phyloP scores from a whole-genome alignment of 495 filamentous ascomycete species.

The Aspergillus avenaceus region DNA sequence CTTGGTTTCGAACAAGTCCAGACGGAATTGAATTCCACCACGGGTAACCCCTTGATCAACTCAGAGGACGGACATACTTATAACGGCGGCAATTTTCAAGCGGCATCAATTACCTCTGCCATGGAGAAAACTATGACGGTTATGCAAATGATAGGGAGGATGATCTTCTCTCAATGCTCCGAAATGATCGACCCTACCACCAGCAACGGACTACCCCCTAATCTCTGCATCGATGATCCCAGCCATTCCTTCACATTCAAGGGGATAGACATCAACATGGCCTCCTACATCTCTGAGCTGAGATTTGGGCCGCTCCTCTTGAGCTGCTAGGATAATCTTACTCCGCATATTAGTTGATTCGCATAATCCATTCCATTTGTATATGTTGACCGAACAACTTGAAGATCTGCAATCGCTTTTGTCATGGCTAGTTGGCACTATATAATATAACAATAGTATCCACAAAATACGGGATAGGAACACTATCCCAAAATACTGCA shows the following conservation, averaged over 20 bases:
- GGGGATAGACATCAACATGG: conserved; percentile 61
- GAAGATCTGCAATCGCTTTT: too few species aligned
- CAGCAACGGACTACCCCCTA: conserved; percentile 58
- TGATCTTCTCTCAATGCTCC: conserved; percentile 55
- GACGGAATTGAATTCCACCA: conserved; percentile 58
- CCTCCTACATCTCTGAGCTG: conserved; percentile 58
- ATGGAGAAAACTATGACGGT: conserved; percentile 57
- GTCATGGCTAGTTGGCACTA: too few species aligned
- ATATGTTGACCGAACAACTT: too few species aligned
- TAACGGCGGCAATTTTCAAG: conserved; percentile 64
- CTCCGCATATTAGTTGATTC: too few species aligned
- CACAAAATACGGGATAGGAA: too few species aligned
- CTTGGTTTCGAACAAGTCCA: conserved; percentile 51
- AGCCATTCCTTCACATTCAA: conserved; percentile 54
- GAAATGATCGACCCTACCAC: conserved; percentile 55
- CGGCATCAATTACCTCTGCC: conserved; percentile 54
- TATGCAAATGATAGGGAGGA: conserved; percentile 54
- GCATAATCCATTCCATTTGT: too few species aligned
- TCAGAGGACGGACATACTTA: conserved; percentile 28
- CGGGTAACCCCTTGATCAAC: conserved; percentile 62
- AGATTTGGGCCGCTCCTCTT: too few species aligned
- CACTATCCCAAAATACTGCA: too few species aligned
- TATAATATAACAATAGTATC: too few species aligned
- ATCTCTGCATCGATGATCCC: conserved; percentile 56
- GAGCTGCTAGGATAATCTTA: too few species aligned